Evolutionary conservation across 2,329 filamentous ascomycete genomes (phyloP).

Genomic region (Colletotrichum sp.): DNA sequence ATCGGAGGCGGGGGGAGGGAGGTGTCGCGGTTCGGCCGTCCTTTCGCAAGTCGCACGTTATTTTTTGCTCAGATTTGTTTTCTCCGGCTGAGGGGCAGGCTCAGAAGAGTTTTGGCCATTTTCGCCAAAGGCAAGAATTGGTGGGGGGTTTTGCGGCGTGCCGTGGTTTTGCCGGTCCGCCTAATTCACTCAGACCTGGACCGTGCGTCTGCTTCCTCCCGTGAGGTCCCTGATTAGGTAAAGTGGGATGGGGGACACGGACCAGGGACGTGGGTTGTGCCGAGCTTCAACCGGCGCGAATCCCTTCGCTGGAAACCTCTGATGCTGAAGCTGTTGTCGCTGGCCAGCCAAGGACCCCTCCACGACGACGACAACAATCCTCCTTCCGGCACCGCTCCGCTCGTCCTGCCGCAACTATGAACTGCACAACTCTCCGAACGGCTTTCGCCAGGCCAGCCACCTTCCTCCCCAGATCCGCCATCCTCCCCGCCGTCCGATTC

Average conservation of each 20-base stretch:
- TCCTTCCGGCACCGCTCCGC: background rate
- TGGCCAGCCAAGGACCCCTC: background rate
- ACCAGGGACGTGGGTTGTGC: background rate
- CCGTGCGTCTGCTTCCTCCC: background rate
- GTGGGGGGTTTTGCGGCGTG: conserved; percentile 21
- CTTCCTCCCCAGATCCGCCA: background rate
- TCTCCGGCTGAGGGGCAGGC: conserved; percentile 18
- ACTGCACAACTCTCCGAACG: background rate
- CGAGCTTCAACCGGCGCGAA: conserved; percentile 22
- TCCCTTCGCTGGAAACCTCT: conserved; percentile 17
- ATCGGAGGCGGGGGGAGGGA: conserved; percentile 26
- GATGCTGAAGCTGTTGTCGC: background rate
- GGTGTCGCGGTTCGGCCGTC: conserved; percentile 1
- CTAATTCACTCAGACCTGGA: background rate
- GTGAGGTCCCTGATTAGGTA: background rate
- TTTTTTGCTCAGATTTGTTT: conserved; percentile 12
- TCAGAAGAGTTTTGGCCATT: conserved; percentile 24
- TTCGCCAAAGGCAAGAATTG: conserved; percentile 23
- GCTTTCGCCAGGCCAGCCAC: background rate
- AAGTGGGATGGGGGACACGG: background rate
- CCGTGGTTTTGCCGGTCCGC: conserved; percentile 21
- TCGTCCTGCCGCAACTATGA: background rate
- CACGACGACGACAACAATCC: background rate
- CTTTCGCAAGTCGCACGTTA: conserved; percentile 9
- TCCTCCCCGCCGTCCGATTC: conserved; percentile 11